Evolutionary conservation across 306 rosid species (phyloP), one percentile per base, ranked within the genome.

Genomic region (Dicorynia guianensis): DNA sequence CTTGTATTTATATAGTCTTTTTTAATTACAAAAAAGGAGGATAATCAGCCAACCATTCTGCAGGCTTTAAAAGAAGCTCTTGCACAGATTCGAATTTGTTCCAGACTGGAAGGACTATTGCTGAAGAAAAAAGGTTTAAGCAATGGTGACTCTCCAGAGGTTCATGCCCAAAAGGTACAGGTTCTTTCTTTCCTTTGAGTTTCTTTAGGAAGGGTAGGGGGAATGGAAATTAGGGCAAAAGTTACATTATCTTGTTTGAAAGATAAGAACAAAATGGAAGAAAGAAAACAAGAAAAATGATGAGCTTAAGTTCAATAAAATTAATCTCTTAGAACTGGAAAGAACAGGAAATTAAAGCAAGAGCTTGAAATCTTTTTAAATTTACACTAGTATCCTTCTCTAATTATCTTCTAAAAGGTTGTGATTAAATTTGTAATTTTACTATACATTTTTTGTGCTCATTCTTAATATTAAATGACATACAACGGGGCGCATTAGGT

Each of bases 141-240:
- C 87, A 82, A 62, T 66, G 97, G 99, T 79, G 98, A 96, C 71
- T 81, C 96, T 76, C 78, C 92, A 2, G 98, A 93, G 74, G 71
- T 89, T 79, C 96, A 96, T 85, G 90, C 96, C 68, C 98, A 90
- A 61, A 96, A 93, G 96, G 99, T 96, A 76, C 20, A 69, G 1
- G 50, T 62, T 77, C 54, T 68, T 47, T 72, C 14, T 61, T 38
- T 60, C 58, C 15, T 50, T 49, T 67, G 62, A 12, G 63, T 68
- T 44, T 76, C 55, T 17, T 65, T 66, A 57, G 70, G 63, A 71
- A 25, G 61, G 69, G 35, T 44, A 60, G 63, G 67, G 56, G 20
- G 42, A 53, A 43, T 72, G 49, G 63, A 57, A 64, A 70, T 69
- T 10, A 42, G 71, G 52, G 20, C 50, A 5, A 60, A 76, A 36